phyloP scores from a whole-genome alignment of 257 asterid species.

The Rauvolfia tetraphylla region DNA sequence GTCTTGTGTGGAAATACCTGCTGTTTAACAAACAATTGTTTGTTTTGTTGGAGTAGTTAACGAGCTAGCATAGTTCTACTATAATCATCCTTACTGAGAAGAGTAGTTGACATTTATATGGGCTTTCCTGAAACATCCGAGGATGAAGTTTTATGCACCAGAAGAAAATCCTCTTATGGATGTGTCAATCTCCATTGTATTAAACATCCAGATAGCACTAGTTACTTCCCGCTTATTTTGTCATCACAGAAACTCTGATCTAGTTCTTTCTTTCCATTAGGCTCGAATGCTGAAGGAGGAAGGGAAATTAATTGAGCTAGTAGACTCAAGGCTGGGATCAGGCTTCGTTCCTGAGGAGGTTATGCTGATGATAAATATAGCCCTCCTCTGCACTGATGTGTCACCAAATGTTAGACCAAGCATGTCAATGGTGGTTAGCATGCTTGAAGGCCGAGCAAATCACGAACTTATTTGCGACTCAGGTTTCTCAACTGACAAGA shows the following conservation, averaged over 20 bases:
- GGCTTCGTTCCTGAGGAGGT: constrained; percentile 15
- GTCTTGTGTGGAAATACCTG: neutral
- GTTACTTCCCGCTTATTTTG: neutral
- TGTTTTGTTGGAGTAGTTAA: no score
- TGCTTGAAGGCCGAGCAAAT: constrained; percentile 25
- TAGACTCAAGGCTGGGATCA: constrained; percentile 27
- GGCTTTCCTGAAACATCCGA: no score
- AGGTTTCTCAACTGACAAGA: neutral
- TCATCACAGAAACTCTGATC: neutral
- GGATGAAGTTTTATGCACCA: no score
- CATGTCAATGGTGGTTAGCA: constrained; percentile 32
- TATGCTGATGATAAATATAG: constrained; percentile 18
- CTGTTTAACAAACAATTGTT: no score
- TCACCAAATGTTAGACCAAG: constrained; percentile 23
- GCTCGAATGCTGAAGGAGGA: constrained; percentile 20
- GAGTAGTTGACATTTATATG: no score
- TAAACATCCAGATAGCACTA: no score
- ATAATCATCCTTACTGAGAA: no score
- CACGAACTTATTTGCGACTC: neutral
- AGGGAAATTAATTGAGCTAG: constrained; percentile 23
- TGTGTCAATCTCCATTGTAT: no score
- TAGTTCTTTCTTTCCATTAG: constrained; percentile 10
- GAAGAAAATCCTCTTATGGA: no score
- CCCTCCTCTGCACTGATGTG: constrained; percentile 23
- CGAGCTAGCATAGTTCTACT: no score